A percentile compares a stretch with the other conserved stretches of the same genome.
phyloP scores from a whole-genome alignment of 2,329 filamentous ascomycete genomes.

The Colletotrichum paranaense region DNA sequence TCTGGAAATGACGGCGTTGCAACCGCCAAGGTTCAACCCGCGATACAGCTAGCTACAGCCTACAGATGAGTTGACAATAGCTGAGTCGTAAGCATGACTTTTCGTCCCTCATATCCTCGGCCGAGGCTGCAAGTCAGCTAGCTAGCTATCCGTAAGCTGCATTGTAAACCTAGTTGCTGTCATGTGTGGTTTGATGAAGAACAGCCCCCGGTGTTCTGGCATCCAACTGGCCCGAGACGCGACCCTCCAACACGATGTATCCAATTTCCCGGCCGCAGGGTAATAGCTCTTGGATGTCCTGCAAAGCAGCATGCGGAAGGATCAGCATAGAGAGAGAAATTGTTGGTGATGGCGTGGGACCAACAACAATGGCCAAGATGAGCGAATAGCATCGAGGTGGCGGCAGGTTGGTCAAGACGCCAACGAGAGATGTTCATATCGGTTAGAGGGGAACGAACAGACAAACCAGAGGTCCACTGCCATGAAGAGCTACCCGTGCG shows the following conservation, averaged over 20 bases:
- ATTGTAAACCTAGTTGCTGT: neutral
- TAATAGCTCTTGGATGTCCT: constrained; percentile 11
- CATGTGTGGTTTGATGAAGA: constrained; percentile 32
- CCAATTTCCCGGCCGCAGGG: constrained; percentile 29
- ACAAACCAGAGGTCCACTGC: neutral
- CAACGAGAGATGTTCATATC: constrained; percentile 7
- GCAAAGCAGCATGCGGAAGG: constrained; percentile 13
- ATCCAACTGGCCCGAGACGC: constrained; percentile 21
- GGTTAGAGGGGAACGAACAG: neutral
- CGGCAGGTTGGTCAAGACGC: neutral
- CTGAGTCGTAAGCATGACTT: neutral
- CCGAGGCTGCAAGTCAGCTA: neutral
- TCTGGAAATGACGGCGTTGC: constrained; percentile 31
- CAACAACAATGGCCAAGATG: neutral
- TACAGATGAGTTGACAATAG: neutral
- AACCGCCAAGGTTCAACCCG: constrained; percentile 16
- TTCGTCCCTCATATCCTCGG: neutral
- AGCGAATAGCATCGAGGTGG: neutral
- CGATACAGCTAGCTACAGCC: neutral
- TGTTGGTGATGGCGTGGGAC: neutral
- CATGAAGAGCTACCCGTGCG: neutral
- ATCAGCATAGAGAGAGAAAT: neutral
- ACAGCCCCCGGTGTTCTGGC: neutral
- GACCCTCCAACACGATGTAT: constrained; percentile 18
- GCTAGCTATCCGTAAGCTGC: constrained; percentile 9